Base-by-base conservation (phyloP, 2,329 filamentous ascomycete species). In the Scorias spongiosa region DNA sequence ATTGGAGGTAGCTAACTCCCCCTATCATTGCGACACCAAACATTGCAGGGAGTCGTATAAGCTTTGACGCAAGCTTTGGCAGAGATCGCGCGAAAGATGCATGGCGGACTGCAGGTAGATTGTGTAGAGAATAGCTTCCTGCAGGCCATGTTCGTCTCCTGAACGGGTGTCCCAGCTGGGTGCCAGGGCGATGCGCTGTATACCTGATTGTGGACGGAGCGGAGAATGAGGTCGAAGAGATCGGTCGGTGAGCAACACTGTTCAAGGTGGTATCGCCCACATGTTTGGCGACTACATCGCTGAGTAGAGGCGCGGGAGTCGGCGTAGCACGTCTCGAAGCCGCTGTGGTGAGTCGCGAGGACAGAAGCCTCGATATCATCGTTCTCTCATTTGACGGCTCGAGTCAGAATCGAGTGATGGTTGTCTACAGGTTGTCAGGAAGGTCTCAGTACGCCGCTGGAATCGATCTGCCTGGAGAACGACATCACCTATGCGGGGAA, bases 1-100 rank as follows among this genome's bases (percentile, higher is more conserved):
- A 96, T 61, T 98, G 91, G 41, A 98, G 68, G 74, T 94, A 98
- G 20, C 87, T 87, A 46, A 93, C 67, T 2, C 84, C 84, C 11
- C 85, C 88, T 51, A 98, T 76, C 57, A 87, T 84, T 40, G 88
- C 75, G 37, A 86, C 87, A 37, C 89, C 91, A 56, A 94, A 88
- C 67, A 95, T 81, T 46, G 91, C 91, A 15, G 91, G 91, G 44
- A 94, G 71, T 45, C 87, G 78, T 30, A 80, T 74, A 54, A 98
- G 81, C 68, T 95, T 98, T 58, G 91, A 66, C n/a, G 91, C 79
- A 42, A 98, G 72, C 60, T 85, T 89, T 2, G 93, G 93, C 29
- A 98, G 68, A 10, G 72, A 69, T 39, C 78, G 67, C n/a, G 70
- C 70, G 57, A 82, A 81, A 2, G 77, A 81, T 41, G 80, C 76